Base-by-base conservation (phyloP, 2,329 filamentous ascomycete genomes). In the Magnaporthiopsis poae region DNA sequence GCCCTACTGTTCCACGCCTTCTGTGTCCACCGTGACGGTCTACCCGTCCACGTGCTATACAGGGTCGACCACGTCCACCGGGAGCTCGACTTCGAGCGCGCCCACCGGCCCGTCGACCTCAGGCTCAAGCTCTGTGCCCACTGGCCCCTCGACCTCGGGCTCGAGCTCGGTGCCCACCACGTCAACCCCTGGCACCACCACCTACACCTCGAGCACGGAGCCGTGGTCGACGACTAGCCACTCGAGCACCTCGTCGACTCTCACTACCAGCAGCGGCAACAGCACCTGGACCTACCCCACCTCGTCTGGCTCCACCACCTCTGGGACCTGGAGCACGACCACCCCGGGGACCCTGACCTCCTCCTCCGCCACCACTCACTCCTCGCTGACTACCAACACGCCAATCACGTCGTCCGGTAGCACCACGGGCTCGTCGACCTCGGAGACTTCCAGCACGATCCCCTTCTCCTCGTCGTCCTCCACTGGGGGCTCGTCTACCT, bases 241-340 rank as follows among this genome's bases (percentile, higher is more conserved):
- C 39, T 15, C 63, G 2, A 33, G 25, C 39, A 60, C 46, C 2
- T 56, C 52, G 27, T 31, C 46, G 63, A 29, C 63, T n/a, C 27
- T 25, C 63, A 59, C 63, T 12, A 56, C 63, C 36, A 46, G 15
- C 7, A 15, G 36, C 52, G n/a, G 25, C 39, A n/a, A 15, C 8
- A 64, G 25, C 63, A 59, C 63, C 29, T 27, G 46, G 21, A 64
- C 52, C 25, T 64, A 59, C 63, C n/a, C 59, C 59, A 60, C 59
- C 21, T 60, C 59, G 4, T 60, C 59, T 60, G n/a, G n/a, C 59
- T 60, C 59, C 5, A 5, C 59, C 59, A 60, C n/a, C n/a, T 25
- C n/a, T 12, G 27, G n/a, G n/a, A 25, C 56, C 56, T 9, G 25
- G 56, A 60, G 21, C 56, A 60, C 21, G 21, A 60, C 56, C 7